Base-by-base conservation (phyloP, 1,284 basidiomycete genomes). In the Sporisorium sorghi region DNA sequence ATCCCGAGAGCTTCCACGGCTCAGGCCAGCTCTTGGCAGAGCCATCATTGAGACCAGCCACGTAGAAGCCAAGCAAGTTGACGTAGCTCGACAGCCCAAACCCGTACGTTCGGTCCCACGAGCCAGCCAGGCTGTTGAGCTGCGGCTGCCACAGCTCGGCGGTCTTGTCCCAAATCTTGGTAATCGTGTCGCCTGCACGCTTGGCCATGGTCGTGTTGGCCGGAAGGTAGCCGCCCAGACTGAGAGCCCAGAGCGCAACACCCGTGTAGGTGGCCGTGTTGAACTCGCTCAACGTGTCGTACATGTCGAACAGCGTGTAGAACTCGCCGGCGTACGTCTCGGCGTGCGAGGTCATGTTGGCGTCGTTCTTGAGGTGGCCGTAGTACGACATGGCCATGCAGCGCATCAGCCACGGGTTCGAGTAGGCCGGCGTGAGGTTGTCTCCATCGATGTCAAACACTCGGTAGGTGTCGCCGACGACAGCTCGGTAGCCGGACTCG, bases 371-470 rank as follows among this genome's bases (percentile, higher is more conserved):
- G 59, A 69, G 60, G 28, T 69, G 33, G 19, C 66, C 66, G 28
- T 69, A 69, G 59, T 69, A 69, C 21, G 59, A 44, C 66, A 69
- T 69, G 37, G 66, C 60, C 56, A 69, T 69, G 59, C 66, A 69
- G 11, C 66, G 33, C 66, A 69, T 69, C 30, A 69, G 51, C 66
- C 66, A 69, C 4, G 66, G 66, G 28, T 69, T 69, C 51, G 59
- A 58, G 47, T 69, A 69, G 26, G 66, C 60, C 8, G 66, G 60
- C 9, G 66, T 69, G 15, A 69, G 28, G 35, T 69, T 69, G 60
- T 69, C 60, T 19, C 40, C 55, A 2, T 69, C 66, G 39, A 69
- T 23, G 12, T 56, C 66, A 30, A 69, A 69, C 5, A 69, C 66
- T 5, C 66, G 66, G 52, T 63, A 69, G 30, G 66, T 69, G 40